A percentile compares a stretch with the other conserved stretches of the same genome.
phyloP scores from a whole-genome alignment of 352 stramenopile species.

The Phytophthora ramorum region DNA sequence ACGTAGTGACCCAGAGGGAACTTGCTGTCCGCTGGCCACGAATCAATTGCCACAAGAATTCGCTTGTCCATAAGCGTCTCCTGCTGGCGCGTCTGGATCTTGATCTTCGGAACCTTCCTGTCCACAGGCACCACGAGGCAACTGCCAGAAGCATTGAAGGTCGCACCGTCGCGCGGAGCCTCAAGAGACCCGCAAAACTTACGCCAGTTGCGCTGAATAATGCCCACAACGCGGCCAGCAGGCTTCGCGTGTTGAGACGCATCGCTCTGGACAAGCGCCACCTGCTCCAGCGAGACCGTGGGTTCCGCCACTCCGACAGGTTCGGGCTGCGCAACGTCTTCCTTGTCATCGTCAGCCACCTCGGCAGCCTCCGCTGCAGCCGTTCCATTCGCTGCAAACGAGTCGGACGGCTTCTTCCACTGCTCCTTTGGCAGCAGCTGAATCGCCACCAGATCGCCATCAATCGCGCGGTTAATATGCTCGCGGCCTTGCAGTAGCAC shows the following conservation, averaged over 20 bases:
- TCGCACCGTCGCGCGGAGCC: conserved; percentile 53
- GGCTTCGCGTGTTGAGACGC: conserved; percentile 68
- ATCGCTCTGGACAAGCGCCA: conserved; percentile 64
- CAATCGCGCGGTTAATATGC: conserved; percentile 97
- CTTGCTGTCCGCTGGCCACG: conserved; percentile 89
- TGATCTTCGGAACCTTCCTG: conserved; percentile 93
- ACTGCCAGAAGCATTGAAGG: conserved; percentile 53
- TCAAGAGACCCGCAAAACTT: conserved; percentile 95
- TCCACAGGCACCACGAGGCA: conserved; percentile 90
- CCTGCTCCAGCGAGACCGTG: conserved; percentile 70
- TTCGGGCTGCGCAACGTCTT: conserved; percentile 43
- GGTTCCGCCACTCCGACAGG: conserved; percentile 63
- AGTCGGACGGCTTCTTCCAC: conserved; percentile 82
- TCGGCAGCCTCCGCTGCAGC: conserved; percentile 45
- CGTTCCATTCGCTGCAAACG: conserved; percentile 61
- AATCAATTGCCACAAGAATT: conserved; percentile 95
- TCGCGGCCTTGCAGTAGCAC: conserved; percentile 77
- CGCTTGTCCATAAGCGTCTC: conserved; percentile 93
- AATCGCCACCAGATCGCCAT: conserved; percentile 98
- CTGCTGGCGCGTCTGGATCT: conserved; percentile 93
- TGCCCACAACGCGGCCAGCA: conserved; percentile 85
- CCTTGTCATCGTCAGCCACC: conserved; percentile 51
- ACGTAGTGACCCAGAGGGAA: conserved; percentile 98
- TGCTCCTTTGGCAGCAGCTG: conserved; percentile 89
- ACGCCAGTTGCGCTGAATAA: conserved; percentile 94